Conservation (phyloP, 164 flowering plant species). For the Stephania japonica region DNA sequence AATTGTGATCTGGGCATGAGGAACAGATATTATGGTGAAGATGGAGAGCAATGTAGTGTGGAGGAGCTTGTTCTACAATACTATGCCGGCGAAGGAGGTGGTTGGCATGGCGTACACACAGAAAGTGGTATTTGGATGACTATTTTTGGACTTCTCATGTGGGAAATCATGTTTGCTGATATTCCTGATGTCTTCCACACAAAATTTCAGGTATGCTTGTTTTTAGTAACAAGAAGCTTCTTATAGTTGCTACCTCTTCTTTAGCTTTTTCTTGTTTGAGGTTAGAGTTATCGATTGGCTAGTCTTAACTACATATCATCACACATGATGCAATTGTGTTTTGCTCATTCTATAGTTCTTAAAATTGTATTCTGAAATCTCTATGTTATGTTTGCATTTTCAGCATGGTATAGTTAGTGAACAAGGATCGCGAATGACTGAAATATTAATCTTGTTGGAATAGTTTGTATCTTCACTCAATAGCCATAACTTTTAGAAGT, state of each 20-base stretch:
- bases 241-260: background rate
- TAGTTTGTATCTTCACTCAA: too few relatives aligned
- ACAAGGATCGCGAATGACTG: too few relatives aligned
- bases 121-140: constrained; percentile 97
- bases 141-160: constrained; percentile 86
- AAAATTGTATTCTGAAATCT: background rate
- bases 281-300: background rate
- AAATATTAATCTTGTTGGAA: too few relatives aligned
- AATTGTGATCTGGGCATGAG: constrained; percentile 64
- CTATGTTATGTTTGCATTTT: background rate
- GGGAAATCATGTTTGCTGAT: constrained; percentile 85
- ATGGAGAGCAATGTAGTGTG: constrained; percentile 88
- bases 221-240: background rate
- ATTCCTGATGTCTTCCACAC: constrained; percentile 77
- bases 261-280: background rate
- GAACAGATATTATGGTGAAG: constrained; percentile 81
- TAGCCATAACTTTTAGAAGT: background rate
- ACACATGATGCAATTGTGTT: background rate
- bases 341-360: background rate
- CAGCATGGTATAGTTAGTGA: too few relatives aligned
- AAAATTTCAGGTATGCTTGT: constrained; percentile 65
- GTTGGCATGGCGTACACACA: constrained; percentile 86
- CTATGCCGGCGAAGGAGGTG: constrained; percentile 84
- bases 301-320: background rate
- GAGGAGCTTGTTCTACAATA: constrained; percentile 87